phyloP scores from a whole-genome alignment of 768 basidiomycete species.

The Hortiboletus campestris region DNA sequence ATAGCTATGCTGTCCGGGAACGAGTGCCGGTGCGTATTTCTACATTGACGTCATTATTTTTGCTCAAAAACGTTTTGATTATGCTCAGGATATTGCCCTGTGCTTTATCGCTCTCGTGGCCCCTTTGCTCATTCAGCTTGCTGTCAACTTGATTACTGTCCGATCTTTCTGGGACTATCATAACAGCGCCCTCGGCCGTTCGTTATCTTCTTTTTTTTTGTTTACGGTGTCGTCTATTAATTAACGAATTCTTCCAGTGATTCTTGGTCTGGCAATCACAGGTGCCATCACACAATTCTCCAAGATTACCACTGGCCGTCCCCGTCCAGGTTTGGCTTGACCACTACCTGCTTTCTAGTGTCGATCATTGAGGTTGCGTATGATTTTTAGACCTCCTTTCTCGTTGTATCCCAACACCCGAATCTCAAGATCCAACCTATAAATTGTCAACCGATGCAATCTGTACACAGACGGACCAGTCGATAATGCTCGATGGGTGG shows the following conservation, averaged over 20 bases:
- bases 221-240: conserved; percentile 21
- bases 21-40: conserved; percentile 65
- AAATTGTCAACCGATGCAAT: conserved; percentile 73
- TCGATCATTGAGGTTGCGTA: not conserved
- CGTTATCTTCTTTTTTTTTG: conserved; percentile 34
- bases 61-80: not conserved
- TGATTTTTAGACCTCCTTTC: conserved; percentile 28
- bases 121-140: conserved; percentile 66
- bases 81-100: conserved; percentile 43
- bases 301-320: conserved; percentile 87
- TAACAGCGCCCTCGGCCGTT: conserved; percentile 52
- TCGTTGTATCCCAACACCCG: conserved; percentile 63
- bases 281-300: conserved; percentile 81
- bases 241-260: conserved; percentile 41
- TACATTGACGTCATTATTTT: not conserved
- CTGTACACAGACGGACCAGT: conserved; percentile 68
- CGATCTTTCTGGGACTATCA: conserved; percentile 92
- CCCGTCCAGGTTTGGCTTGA: conserved; percentile 65
- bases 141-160: conserved; percentile 69
- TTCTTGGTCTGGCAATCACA: conserved; percentile 72
- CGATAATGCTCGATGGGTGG: conserved; percentile 77
- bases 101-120: conserved; percentile 57
- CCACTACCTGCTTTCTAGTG: not conserved
- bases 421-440: conserved; percentile 64
- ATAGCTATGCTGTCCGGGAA: conserved; percentile 69